These are phyloP conservation scores for Albophoma yamanashiensis DNA, from an alignment of 2,329 filamentous ascomycete genomes.

Conservation along the genomic window DNA sequence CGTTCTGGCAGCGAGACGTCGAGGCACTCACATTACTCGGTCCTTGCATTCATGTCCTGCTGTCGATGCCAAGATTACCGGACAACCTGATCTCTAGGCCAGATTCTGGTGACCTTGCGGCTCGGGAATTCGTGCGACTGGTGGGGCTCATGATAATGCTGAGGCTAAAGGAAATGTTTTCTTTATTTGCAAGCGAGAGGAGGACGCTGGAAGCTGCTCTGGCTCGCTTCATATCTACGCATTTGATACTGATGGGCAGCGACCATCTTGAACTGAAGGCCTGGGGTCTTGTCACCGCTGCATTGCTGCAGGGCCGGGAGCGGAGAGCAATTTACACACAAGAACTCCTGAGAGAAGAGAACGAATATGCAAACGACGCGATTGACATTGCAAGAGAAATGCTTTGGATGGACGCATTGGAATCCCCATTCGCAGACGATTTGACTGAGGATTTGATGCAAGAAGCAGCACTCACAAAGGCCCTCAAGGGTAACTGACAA, in stretches of 20 bases:
- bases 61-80: neutral
- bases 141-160: neutral
- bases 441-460: neutral
- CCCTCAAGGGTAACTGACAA: neutral
- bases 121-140: neutral
- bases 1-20: neutral
- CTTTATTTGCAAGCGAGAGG: neutral
- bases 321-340: neutral
- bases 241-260: neutral
- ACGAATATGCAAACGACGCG: neutral
- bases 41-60: neutral
- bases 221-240: neutral
- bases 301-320: neutral
- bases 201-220: neutral
- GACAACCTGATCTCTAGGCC: neutral
- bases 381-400: neutral
- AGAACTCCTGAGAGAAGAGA: neutral
- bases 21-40: neutral
- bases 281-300: neutral
- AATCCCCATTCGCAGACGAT: neutral
- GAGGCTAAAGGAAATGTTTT: neutral
- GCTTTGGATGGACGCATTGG: neutral
- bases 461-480: neutral
- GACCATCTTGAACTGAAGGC: neutral
- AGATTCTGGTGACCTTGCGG: neutral